Base-by-base conservation (phyloP, 805 yeast species). In the Ascoidea tarda region DNA sequence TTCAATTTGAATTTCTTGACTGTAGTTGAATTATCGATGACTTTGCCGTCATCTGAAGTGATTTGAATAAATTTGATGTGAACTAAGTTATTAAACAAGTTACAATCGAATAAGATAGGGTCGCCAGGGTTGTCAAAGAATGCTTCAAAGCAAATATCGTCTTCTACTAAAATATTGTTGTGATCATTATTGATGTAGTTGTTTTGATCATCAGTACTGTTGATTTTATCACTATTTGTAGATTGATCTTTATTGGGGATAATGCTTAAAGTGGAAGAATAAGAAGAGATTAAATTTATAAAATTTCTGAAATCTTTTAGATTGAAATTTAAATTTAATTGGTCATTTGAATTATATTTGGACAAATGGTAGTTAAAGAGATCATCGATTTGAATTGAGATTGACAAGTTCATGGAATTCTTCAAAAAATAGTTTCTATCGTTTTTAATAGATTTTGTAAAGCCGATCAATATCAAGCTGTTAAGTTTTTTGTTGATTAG, bases 401-500 rank as follows among this genome's bases (percentile, higher is more conserved):
- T 38, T 10, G 14, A 10, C 14, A 38, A 38, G 14, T 38, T 38
- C 44, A 38, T 38, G 8, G 44, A 38, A 38, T 38, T 38, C 14
- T 38, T 38, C 14, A 38, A 38, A 10, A 38, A 38, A 4, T 38
- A 14, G 14, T 38, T 38, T 38, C 14, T 38, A 10, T 38, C 44
- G 14, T 38, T 38, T 38, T 14, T 38, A 10, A 38, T 38, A 10
- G 44, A 38, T 38, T 38, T 38, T 38, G 44, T 38, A 38, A 38
- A 38, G 14, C 44, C 44, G 4, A 38, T 38, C 1, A 38, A 38
- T 10, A 38, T 4, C 12, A 53, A 21, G 10, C 46, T 33, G 32
- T 55, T 57, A 12, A 54, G 46, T 42, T 46, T 51, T 47, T 54
- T 57, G n/a, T 56, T 54, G n/a, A 57, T 56, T 42, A 54, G 49